A percentile compares a stretch with the other conserved stretches of the same genome.
Conservation (phyloP, 306 rosid genomes). For the Hippophae tibetana region DNA sequence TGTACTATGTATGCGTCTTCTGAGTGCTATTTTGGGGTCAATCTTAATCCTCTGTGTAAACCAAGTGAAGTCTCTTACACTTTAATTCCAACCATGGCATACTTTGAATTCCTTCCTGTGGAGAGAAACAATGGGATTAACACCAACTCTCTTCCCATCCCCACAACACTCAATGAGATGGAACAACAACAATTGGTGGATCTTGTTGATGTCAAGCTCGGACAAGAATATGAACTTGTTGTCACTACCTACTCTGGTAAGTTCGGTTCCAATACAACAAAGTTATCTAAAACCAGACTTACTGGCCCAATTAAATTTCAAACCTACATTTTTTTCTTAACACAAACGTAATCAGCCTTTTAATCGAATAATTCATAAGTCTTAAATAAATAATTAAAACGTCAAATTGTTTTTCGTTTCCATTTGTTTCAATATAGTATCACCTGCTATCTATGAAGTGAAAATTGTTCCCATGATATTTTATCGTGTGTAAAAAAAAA, state of each 20-base stretch:
- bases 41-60: constrained; percentile 68
- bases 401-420: too few species aligned
- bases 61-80: constrained; percentile 71
- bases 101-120: constrained; percentile 68
- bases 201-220: constrained; percentile 72
- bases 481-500: too few species aligned
- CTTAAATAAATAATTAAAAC: too few species aligned
- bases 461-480: too few species aligned
- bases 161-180: constrained; percentile 29
- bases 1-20: constrained; percentile 85
- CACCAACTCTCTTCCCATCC: constrained; percentile 14
- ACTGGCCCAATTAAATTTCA: too few species aligned
- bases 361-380: too few species aligned
- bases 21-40: constrained; percentile 83
- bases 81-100: constrained; percentile 79
- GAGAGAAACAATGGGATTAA: constrained; percentile 32
- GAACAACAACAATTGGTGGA: constrained; percentile 48
- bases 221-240: constrained; percentile 82
- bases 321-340: too few species aligned
- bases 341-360: too few species aligned
- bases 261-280: not conserved
- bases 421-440: too few species aligned
- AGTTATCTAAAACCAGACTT: not conserved
- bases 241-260: constrained; percentile 81
- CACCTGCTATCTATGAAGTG: too few species aligned